Conservation (phyloP, 805 yeast species). For the Myxozyma melibiosi region DNA sequence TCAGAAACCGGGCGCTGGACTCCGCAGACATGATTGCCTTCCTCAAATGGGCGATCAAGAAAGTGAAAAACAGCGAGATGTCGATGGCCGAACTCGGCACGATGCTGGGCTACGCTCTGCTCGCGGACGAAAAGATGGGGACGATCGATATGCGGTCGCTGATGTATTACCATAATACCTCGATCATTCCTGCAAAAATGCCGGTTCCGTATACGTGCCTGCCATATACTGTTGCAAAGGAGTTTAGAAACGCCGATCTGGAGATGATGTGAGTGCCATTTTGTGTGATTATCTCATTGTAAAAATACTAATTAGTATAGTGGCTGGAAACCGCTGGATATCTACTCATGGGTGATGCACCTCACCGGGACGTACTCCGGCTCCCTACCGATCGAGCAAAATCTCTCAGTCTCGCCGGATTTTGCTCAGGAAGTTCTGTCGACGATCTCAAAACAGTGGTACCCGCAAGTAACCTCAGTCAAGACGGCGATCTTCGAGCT, state of each 20-base stretch:
- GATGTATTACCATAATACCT: conserved; percentile 36
- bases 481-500: conserved; percentile 17
- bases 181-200: conserved; percentile 34
- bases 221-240: conserved; percentile 35
- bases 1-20: conserved; percentile 38
- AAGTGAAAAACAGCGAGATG: conserved; percentile 24
- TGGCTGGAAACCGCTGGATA: conserved; percentile 38
- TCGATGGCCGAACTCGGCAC: conserved; percentile 23
- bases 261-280: conserved; percentile 32
- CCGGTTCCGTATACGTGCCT: conserved; percentile 42
- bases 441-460: conserved; percentile 38
- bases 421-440: conserved; percentile 38
- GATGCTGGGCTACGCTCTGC: conserved; percentile 35
- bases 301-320: neutral
- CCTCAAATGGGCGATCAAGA: conserved; percentile 39
- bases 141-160: conserved; percentile 36
- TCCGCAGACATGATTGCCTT: conserved; percentile 32
- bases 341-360: conserved; percentile 36
- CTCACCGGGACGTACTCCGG: conserved; percentile 13
- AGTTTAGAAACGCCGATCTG: conserved; percentile 30
- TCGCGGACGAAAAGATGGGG: conserved; percentile 31
- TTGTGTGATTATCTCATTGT: too few relatives aligned
- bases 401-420: conserved; percentile 33
- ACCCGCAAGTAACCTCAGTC: conserved; percentile 12
- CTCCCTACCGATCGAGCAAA: conserved; percentile 26